Conservation (phyloP, 768 basidiomycete species). For the Dioszegia hungarica region DNA sequence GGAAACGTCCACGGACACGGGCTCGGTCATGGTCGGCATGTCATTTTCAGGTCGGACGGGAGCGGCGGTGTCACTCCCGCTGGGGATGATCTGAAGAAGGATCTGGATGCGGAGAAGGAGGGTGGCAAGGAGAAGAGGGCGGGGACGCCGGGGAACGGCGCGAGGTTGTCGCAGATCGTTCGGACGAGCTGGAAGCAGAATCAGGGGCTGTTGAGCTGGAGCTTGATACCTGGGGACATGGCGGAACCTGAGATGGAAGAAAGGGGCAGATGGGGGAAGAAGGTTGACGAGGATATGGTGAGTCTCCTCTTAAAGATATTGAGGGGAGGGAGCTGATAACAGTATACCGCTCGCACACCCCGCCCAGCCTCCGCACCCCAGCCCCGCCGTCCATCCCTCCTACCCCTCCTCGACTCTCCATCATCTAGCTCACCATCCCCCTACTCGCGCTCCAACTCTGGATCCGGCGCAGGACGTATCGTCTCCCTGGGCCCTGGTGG, state of each 20-base stretch:
- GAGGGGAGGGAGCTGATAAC: neutral
- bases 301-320: neutral
- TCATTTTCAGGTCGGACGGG: neutral
- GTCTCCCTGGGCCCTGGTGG: no score
- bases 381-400: constrained; percentile 3
- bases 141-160: neutral
- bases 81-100: neutral
- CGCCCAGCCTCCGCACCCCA: constrained; percentile 5
- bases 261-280: neutral
- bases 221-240: neutral
- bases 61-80: no score
- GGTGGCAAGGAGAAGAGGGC: neutral
- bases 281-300: neutral
- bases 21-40: no score
- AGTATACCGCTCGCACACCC: neutral
- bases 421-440: neutral
- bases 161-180: constrained; percentile 5
- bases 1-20: neutral
- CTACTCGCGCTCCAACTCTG: neutral
- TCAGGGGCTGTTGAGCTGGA: constrained; percentile 6
- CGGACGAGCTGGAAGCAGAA: constrained; percentile 2
- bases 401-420: neutral
- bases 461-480: no score
- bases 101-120: neutral
- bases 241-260: neutral